Evolutionary conservation across 140 eudicot genomes (phyloP).

Genomic region (Flaveria floridana): DNA sequence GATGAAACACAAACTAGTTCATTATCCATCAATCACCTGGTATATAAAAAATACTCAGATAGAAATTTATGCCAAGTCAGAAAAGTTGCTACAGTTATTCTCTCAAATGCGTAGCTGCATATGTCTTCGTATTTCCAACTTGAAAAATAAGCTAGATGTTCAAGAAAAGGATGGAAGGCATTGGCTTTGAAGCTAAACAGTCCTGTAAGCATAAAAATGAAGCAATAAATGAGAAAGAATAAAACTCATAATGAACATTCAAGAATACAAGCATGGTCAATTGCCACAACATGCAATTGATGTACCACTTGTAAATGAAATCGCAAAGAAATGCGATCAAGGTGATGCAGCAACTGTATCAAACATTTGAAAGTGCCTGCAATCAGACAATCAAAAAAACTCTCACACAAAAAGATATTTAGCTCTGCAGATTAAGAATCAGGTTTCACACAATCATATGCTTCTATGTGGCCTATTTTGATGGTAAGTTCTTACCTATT

Average conservation of each 20-base stretch:
- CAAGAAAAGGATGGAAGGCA: background rate
- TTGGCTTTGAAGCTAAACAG: slow-evolving; percentile 19
- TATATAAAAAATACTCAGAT: slow-evolving; percentile 13
- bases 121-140: slow-evolving; percentile 14
- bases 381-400: background rate
- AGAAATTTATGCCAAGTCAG: slow-evolving; percentile 3
- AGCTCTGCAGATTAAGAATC: background rate
- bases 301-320: background rate
- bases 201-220: slow-evolving; percentile 16
- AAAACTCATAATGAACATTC: background rate
- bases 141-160: background rate
- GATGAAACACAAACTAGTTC: slow-evolving; percentile 4
- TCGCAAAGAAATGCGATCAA: background rate
- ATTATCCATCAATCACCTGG: slow-evolving; percentile 5
- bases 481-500: background rate
- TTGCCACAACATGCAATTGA: background rate
- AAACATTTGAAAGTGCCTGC: background rate
- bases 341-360: background rate
- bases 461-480: background rate
- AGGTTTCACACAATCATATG: background rate
- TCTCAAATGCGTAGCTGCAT: slow-evolving; percentile 19
- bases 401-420: background rate
- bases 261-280: background rate
- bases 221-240: slow-evolving; percentile 8
- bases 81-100: slow-evolving; percentile 13